Base-by-base conservation (phyloP, 2,329 filamentous ascomycete genomes). In the Cladosporium oxysporum region DNA sequence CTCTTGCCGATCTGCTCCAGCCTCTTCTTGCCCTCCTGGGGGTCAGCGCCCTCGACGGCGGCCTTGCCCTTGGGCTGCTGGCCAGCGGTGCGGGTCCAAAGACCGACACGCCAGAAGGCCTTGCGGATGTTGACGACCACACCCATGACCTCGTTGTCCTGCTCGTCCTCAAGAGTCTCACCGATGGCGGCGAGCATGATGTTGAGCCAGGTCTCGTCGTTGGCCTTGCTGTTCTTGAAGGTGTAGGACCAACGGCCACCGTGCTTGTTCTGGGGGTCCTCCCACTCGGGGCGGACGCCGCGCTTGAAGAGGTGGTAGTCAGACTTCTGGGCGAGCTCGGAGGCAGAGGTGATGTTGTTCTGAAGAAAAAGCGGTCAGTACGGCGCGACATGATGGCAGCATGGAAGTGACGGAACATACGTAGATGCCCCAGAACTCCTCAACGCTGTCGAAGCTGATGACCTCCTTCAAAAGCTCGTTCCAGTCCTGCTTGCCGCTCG, bases 241-340 rank as follows among this genome's bases (percentile, higher is more conserved):
- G 92, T 90, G 83, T 96, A 98, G 29, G 94, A 93, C 95, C 95
- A 99, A 83, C 97, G 97, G 82, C 95, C 95, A 74, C 95, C 95
- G 79, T 98, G 93, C 87, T 98, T 99, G 85, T 99, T 99, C 84
- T 98, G 93, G 29, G 88, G 85, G 79, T 99, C 95, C 81, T 99
- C 95, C 95, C 95, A 99, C 82, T 99, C 96, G 41, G 95, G 95
- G 70, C 95, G 92, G 69, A 99, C 92, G 71, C 93, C 93, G 74
- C 90, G 90, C 85, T 99, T 99, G 90, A 99, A 99, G 53, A 99
- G 91, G 78, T 99, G 96, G 83, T 99, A 99, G 80, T 99, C 95
- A 77, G 95, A 97, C 85, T 99, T 99, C 77, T 96, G 89, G 53
- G 93, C 92, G 52, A 99, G 90, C 75, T 98, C 93, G 73, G 94